phyloP scores from a whole-genome alignment of 1,139 yeast species.

The Arxiozyma heterogenica region DNA sequence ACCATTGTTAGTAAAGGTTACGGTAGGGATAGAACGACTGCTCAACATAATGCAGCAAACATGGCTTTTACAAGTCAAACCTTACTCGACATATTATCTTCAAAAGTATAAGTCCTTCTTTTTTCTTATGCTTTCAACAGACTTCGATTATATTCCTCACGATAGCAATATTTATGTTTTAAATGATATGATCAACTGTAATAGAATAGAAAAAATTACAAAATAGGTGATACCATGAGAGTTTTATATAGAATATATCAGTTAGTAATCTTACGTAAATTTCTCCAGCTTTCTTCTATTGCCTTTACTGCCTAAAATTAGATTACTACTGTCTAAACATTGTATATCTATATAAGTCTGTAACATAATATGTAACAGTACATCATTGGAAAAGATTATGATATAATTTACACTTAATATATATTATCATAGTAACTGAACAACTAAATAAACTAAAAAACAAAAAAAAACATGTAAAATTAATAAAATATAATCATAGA shows the following conservation, averaged over 20 bases:
- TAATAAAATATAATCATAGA: background rate
- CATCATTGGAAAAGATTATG: no score
- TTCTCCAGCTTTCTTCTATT: no score
- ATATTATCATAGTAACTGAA: background rate
- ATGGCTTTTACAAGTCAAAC: conserved; percentile 5
- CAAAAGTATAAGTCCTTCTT: background rate
- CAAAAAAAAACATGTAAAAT: background rate
- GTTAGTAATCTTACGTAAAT: no score
- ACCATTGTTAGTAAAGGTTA: conserved; percentile 9
- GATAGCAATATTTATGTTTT: no score
- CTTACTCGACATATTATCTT: background rate
- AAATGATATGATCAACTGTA: no score
- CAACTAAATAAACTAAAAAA: background rate
- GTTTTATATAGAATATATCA: no score
- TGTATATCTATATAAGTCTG: background rate
- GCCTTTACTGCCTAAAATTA: no score
- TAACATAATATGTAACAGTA: background rate
- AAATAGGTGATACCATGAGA: no score
- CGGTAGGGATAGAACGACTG: conserved; percentile 11
- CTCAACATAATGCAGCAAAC: conserved; percentile 12
- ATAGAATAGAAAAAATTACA: no score
- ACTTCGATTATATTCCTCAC: no score
- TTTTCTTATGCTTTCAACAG: background rate
- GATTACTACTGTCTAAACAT: no score
- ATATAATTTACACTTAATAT: background rate